Evolutionary conservation across 257 asterid species (phyloP), one percentile per base, ranked within the genome.

Genomic region (Scutellaria barbata): DNA sequence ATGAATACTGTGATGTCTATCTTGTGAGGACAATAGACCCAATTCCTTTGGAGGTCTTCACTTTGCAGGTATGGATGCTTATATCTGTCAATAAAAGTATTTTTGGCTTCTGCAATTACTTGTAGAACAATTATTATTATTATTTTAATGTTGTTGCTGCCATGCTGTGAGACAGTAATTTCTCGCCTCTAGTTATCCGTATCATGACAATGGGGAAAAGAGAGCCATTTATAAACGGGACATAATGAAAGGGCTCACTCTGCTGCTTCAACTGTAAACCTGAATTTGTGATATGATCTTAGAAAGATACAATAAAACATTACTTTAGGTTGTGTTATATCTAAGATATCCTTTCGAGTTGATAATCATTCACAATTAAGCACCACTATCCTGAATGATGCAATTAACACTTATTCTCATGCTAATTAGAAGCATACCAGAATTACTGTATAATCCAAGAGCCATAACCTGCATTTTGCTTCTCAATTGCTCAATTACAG

Each of bases 11-110:
- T 77, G 99, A 95, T 71, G 96, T 95, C 75, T 92, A 95, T 84
- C 91, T 95, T 66, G 99, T 95, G 80, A 91, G 98, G 1, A 88
- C 89, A 54, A 58, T 79, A 77, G 88, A 84, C 82, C 98, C 96
- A 47, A 91, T 95, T 78, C 99, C 99, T 7, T 65, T 95, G 89
- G 94, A 91, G 81, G 99, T 98, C 68, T 95, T 91, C 66, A 91
- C 93, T 43, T 96, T 95, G 80, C 98, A 95, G 99, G 99, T 91
- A 8, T 73, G 85, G 47, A 74, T 57, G 39, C 80, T 69, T 74
- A 37, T 55, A 18, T 61, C 75, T 74, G 52, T 65, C 17, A 33
- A 40, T 53, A 9, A 9, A 68, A 55, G 42, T 37, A 57, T n/a
- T 25, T 54, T 52, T 35, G 13, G 59, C 68, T 45, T 72, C 50